Evolutionary conservation across 345 rosid genomes (phyloP).

Genomic region (Orychophragmus violaceus): DNA sequence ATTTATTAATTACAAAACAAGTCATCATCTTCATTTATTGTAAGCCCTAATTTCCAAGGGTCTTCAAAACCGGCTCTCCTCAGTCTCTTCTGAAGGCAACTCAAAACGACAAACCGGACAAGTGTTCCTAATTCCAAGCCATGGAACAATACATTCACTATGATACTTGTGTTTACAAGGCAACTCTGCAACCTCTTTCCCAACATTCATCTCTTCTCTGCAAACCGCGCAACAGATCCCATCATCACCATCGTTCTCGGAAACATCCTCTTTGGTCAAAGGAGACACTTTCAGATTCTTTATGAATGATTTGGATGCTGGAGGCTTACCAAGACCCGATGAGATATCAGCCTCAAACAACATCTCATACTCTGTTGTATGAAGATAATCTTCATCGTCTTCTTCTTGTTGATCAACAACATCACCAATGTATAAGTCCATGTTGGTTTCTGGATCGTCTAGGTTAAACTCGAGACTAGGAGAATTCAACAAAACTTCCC

Average conservation of each 20-base stretch:
- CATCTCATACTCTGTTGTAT: conserved; percentile 63
- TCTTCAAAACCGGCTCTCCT: conserved; percentile 19
- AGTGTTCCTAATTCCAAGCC: conserved; percentile 82
- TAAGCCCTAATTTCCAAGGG: not conserved
- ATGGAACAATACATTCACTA: conserved; percentile 76
- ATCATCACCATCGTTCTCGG: conserved; percentile 21
- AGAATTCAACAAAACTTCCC: conserved; percentile 79
- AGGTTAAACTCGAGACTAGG: conserved; percentile 48
- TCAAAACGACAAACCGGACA: conserved; percentile 94
- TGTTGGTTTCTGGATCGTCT: conserved; percentile 43
- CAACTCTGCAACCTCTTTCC: conserved; percentile 59
- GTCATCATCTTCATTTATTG: not conserved
- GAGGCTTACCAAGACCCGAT: conserved; percentile 48
- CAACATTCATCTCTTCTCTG: conserved; percentile 70
- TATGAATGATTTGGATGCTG: conserved; percentile 61
- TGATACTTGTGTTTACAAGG: conserved; percentile 85
- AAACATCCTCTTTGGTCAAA: conserved; percentile 47
- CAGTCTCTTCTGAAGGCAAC: conserved; percentile 63
- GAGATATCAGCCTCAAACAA: conserved; percentile 66
- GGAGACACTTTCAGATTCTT: conserved; percentile 49
- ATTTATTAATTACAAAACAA: not conserved
- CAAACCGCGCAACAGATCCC: conserved; percentile 75
- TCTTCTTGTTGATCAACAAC: not conserved
- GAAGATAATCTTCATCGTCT: conserved; percentile 42
- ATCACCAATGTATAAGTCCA: conserved; percentile 38